Evolutionary conservation across 768 basidiomycete genomes (phyloP).

Genomic region (Rhodocollybia butyracea): DNA sequence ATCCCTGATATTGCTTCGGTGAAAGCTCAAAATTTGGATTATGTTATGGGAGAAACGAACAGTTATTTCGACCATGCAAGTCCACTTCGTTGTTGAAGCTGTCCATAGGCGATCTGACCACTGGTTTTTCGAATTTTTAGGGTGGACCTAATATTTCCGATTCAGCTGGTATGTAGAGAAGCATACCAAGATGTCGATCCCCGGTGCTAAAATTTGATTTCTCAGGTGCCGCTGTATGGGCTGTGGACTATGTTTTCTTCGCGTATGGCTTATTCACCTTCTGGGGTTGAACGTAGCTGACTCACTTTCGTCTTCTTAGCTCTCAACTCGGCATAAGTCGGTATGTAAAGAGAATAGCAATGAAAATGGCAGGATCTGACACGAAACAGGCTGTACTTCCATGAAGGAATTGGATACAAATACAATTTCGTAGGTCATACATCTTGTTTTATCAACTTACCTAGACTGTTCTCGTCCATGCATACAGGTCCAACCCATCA

Average conservation of each 20-base stretch:
- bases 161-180: slow-evolving; percentile 2
- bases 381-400: slow-evolving; percentile 55
- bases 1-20: slow-evolving; percentile 52
- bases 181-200: too few species aligned
- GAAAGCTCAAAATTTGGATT: slow-evolving; percentile 42
- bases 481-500: slow-evolving; percentile 57
- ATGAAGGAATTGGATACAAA: slow-evolving; percentile 69
- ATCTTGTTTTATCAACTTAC: neutral
- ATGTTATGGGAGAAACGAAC: slow-evolving; percentile 63
- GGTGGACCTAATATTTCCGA: slow-evolving; percentile 2
- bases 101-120: neutral
- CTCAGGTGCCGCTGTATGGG: slow-evolving; percentile 70
- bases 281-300: neutral
- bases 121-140: slow-evolving; percentile 18
- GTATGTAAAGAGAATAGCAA: too few species aligned
- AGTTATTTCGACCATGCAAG: slow-evolving; percentile 45
- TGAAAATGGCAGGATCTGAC: slow-evolving; percentile 46
- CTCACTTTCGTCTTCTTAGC: neutral
- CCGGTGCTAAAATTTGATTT: slow-evolving; percentile 68
- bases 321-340: neutral
- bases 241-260: slow-evolving; percentile 61
- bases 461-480: neutral
- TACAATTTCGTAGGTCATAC: slow-evolving; percentile 50
- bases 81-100: neutral
- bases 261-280: slow-evolving; percentile 30